Base-by-base conservation (phyloP, 495 filamentous ascomycete genomes). In the Aspergillus ostianus region DNA sequence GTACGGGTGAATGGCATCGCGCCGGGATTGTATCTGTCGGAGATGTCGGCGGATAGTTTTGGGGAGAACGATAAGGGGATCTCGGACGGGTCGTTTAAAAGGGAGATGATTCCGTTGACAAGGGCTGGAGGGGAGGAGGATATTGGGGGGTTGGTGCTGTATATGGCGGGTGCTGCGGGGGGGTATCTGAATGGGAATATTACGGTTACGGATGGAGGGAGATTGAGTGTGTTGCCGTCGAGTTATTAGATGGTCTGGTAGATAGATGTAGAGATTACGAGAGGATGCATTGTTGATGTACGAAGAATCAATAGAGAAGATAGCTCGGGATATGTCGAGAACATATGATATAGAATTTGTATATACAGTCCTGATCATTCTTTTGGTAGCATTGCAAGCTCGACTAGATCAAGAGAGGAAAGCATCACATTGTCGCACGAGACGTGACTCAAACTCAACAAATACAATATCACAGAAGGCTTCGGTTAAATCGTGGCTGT, bases 1-100 rank as follows among this genome's bases (percentile, higher is more conserved):
- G 89, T 91, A 53, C 73, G 85, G 0, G 72, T 81, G 9, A 90
- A 90, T 74, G 79, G 81, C n/a, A 78, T 90, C 26, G 83, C 84
- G 9, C 87, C 88, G 29, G 88, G 87, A 19, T 41, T 87, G 27
- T 90, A 83, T 68, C 79, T 83, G 2, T 85, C 82, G 27, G 87
- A 89, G 52, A 87, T 89, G 85, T 77, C 86, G 3, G 55, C 46
- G 3, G 73, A 17, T 46, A 75, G 26, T 21, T 51, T 47, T 59
- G 17, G 54, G 15, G 64, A 48, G 7, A 57, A 53, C 13, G 70
- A 68, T 44, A 62, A 56, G 51, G 60, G 60, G 2, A 55, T 72
- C 32, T 68, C 70, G 10, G 73, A 83, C 13, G 76, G 79, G 6
- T 78, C 69, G 6, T 80, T 79, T 53, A 72, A 72, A 1, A 68